These are phyloP conservation scores for Aspergillus funiculosus DNA, from an alignment of 495 filamentous ascomycete genomes.

Conservation along the genomic window DNA sequence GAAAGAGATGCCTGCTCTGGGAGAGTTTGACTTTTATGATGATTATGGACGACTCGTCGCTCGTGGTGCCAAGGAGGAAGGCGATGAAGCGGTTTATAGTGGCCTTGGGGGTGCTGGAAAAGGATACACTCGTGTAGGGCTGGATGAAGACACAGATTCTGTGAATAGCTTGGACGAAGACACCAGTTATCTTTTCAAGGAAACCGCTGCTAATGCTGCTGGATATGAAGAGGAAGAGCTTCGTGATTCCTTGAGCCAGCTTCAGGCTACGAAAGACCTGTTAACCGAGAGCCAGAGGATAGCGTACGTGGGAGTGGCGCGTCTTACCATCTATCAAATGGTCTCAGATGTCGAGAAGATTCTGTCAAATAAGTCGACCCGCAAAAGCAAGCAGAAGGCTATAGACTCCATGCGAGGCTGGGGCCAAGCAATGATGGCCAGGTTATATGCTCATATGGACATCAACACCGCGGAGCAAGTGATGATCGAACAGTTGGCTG, in stretches of 20 bases:
- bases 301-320: constrained; percentile 86
- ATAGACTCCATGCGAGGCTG: constrained; percentile 86
- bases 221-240: constrained; percentile 70
- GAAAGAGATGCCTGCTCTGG: constrained; percentile 91
- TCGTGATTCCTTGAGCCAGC: constrained; percentile 78
- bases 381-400: constrained; percentile 62
- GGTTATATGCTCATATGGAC: constrained; percentile 93
- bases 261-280: constrained; percentile 93
- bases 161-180: constrained; percentile 96
- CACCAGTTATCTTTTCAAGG: constrained; percentile 90
- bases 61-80: constrained; percentile 62
- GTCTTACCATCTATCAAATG: constrained; percentile 75
- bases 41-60: constrained; percentile 86
- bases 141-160: constrained; percentile 91
- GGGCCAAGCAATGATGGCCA: constrained; percentile 95
- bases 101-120: constrained; percentile 82
- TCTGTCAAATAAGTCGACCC: constrained; percentile 46
- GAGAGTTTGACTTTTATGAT: constrained; percentile 89
- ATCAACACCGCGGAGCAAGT: constrained; percentile 83
- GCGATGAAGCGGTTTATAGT: constrained; percentile 65
- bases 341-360: constrained; percentile 56
- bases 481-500: constrained; percentile 96
- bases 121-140: constrained; percentile 86
- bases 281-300: constrained; percentile 94
- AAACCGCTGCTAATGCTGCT: constrained; percentile 51